Conservation (phyloP, 1,284 basidiomycete genomes). For the Cryptococcus sp. region DNA sequence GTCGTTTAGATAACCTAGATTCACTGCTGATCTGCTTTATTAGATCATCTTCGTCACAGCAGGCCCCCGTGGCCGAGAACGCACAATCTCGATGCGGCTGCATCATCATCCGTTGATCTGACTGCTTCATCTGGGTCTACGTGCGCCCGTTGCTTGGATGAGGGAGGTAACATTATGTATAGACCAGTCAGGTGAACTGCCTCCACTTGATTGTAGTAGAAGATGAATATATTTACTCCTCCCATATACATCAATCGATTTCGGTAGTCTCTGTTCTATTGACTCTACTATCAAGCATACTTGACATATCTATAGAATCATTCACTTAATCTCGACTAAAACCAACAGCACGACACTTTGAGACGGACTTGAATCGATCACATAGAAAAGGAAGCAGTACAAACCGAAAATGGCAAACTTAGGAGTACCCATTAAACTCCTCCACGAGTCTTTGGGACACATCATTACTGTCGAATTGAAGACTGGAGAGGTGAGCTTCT, state of each 20-base stretch:
- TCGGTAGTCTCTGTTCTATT: neutral
- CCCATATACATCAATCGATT: neutral
- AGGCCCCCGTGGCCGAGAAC: constrained; percentile 19
- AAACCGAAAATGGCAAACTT: constrained; percentile 54
- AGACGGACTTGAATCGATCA: neutral
- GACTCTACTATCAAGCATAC: neutral
- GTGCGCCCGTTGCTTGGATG: neutral
- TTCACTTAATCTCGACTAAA: too few relatives aligned
- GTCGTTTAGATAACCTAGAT: constrained; percentile 70
- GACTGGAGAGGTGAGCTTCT: constrained; percentile 60
- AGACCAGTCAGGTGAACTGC: neutral
- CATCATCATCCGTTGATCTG: constrained; percentile 68
- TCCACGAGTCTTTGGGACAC: constrained; percentile 92
- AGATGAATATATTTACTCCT: neutral
- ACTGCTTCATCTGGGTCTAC: constrained; percentile 57
- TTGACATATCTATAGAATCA: too few relatives aligned
- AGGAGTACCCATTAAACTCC: constrained; percentile 85
- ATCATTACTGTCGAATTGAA: constrained; percentile 97
- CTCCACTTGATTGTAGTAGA: neutral
- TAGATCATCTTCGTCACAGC: neutral
- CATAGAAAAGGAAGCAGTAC: neutral
- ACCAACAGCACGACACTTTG: neutral
- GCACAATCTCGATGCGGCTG: constrained; percentile 67
- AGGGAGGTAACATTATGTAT: neutral
- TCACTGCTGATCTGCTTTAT: constrained; percentile 57